Conservation (phyloP, 2,329 filamentous ascomycete genomes). For the Botrytis pseudocinerea region DNA sequence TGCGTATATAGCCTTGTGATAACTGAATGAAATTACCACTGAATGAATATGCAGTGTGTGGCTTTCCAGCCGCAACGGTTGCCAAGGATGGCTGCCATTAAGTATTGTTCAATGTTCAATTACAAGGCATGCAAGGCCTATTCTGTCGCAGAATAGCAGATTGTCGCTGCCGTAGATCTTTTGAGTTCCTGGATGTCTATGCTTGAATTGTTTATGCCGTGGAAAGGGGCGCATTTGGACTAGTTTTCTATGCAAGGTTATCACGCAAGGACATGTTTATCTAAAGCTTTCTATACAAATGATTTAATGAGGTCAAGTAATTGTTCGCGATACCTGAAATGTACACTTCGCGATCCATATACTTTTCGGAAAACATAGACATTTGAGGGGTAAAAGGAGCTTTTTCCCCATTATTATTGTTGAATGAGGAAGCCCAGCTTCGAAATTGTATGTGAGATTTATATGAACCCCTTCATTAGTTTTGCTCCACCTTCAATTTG, state of each 20-base stretch:
- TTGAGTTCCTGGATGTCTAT: slow-evolving; percentile 21
- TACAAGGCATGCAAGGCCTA: slow-evolving; percentile 20
- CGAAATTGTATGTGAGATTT: slow-evolving; percentile 7
- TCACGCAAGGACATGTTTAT: background rate
- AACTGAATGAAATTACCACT: slow-evolving; percentile 20
- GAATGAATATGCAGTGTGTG: slow-evolving; percentile 30
- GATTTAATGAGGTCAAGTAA: background rate
- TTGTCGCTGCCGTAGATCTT: slow-evolving; percentile 33
- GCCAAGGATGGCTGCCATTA: slow-evolving; percentile 25
- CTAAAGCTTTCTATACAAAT: background rate
- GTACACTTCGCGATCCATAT: background rate
- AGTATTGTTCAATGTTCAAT: background rate
- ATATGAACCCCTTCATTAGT: slow-evolving; percentile 13
- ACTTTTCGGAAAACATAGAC: background rate
- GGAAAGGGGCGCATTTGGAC: slow-evolving; percentile 18
- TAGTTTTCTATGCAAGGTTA: slow-evolving; percentile 8
- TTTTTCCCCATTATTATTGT: background rate
- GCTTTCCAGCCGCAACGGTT: slow-evolving; percentile 31
- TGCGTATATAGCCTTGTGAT: slow-evolving; percentile 25
- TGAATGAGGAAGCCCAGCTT: slow-evolving; percentile 6
- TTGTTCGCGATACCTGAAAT: background rate
- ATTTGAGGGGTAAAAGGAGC: background rate
- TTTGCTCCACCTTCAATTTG: slow-evolving; percentile 24
- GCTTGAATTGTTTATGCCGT: slow-evolving; percentile 9
- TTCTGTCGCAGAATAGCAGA: slow-evolving; percentile 2